These are phyloP conservation scores for Lenwebbia sp. DNA, from an alignment of 345 rosid species.

Conservation along the genomic window DNA sequence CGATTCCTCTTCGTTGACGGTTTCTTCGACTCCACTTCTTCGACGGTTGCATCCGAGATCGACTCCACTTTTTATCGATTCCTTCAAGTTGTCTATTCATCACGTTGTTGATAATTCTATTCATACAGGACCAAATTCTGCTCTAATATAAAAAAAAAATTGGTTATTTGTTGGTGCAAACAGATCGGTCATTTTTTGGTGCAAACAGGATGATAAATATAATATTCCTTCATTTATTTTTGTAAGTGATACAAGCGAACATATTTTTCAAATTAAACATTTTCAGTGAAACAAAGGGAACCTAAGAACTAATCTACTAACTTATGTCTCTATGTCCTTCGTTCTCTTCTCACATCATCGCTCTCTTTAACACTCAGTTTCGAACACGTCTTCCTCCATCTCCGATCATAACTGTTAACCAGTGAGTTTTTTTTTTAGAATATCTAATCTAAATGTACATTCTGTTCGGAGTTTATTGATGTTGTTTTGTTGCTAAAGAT, in stretches of 20 bases:
- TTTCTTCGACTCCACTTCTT: no score
- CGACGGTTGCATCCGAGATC: no score
- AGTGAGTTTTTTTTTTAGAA: not conserved
- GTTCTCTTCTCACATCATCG: rapidly evolving
- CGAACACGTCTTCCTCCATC: not conserved
- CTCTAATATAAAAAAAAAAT: no score
- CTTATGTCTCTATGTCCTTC: not conserved
- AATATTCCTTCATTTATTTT: no score
- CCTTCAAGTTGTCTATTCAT: no score
- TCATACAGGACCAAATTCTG: no score
- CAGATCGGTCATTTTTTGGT: no score
- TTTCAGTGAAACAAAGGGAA: not conserved
- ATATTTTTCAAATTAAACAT: rapidly evolving
- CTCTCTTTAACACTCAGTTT: not conserved
- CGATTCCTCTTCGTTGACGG: no score
- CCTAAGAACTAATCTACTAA: not conserved
- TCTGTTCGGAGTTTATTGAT: not conserved
- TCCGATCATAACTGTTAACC: rapidly evolving
- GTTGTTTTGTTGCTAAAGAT: not conserved
- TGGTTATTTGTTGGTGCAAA: no score
- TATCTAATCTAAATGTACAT: not conserved
- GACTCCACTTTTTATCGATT: no score
- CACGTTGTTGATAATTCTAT: no score
- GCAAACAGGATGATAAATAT: no score
- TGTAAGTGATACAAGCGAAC: rapidly evolving